Evolutionary conservation across 179 eudicot genomes (phyloP).

Genomic region (Actinidia chinensis): DNA sequence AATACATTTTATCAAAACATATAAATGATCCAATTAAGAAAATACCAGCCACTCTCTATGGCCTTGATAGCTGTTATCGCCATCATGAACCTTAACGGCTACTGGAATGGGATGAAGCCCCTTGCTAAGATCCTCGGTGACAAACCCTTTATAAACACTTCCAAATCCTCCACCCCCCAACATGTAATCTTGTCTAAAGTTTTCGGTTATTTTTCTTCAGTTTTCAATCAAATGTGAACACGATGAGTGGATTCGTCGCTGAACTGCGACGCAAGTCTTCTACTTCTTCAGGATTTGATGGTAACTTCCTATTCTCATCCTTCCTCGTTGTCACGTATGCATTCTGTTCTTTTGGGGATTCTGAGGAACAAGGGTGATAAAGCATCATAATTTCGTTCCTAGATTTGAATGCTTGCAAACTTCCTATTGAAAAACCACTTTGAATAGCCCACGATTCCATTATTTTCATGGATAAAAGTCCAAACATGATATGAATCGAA

Average conservation of each 20-base stretch:
- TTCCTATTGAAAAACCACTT: not conserved
- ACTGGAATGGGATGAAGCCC: slow-evolving; percentile 58
- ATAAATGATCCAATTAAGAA: not conserved
- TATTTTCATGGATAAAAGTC: not conserved
- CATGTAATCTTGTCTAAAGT: slow-evolving; percentile 73
- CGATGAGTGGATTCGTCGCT: slow-evolving; percentile 55
- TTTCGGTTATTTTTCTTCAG: slow-evolving; percentile 54
- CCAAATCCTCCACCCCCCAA: slow-evolving; percentile 93
- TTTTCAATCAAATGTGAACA: slow-evolving; percentile 64
- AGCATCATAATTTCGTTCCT: not conserved
- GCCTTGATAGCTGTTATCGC: slow-evolving; percentile 82
- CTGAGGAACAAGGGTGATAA: slow-evolving; percentile 28
- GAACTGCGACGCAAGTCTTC: slow-evolving; percentile 70
- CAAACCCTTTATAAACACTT: slow-evolving; percentile 75
- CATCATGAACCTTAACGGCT: slow-evolving; percentile 92
- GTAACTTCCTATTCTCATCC: slow-evolving; percentile 46
- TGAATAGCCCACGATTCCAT: not conserved
- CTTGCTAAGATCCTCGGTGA: slow-evolving; percentile 43
- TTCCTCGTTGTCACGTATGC: slow-evolving; percentile 30
- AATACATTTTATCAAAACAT: slow-evolving; percentile 8
- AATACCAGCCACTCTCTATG: slow-evolving; percentile 95
- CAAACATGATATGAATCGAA: not conserved
- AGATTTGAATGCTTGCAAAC: not conserved
- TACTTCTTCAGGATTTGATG: slow-evolving; percentile 86
- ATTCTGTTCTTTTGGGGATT: slow-evolving; percentile 38